Evolutionary conservation across 2,329 filamentous ascomycete genomes (phyloP).

Genomic region (Scorias spongiosa): DNA sequence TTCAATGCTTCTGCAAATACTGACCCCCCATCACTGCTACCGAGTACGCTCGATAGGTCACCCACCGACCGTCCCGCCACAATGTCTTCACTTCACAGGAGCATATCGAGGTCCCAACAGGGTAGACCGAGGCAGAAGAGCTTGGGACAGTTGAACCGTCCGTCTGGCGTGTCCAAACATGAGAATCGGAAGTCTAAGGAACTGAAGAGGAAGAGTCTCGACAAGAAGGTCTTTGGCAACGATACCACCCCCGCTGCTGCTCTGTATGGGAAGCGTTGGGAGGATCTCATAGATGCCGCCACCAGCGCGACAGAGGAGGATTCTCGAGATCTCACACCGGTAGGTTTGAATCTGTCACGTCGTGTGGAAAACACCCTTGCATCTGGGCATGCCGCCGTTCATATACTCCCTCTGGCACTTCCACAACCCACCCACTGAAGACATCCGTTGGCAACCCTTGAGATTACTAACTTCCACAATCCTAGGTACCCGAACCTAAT

Average conservation of each 20-base stretch:
- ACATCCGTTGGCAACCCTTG: not conserved
- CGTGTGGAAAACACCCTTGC: not conserved
- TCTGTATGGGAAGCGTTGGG: slow-evolving; percentile 76
- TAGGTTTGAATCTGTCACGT: slow-evolving; percentile 34
- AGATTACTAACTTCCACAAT: not conserved
- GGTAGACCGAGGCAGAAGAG: slow-evolving; percentile 72
- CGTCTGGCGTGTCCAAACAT: slow-evolving; percentile 47
- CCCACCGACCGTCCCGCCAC: slow-evolving; percentile 80
- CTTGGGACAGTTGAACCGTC: slow-evolving; percentile 58
- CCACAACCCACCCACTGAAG: slow-evolving; percentile 21
- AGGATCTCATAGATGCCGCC: slow-evolving; percentile 87
- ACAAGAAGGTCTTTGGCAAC: slow-evolving; percentile 70
- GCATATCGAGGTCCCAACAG: slow-evolving; percentile 41
- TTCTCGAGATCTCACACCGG: slow-evolving; percentile 71
- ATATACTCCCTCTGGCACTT: slow-evolving; percentile 35
- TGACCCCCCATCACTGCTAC: slow-evolving; percentile 51
- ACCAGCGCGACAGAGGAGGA: slow-evolving; percentile 89
- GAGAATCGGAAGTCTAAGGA: slow-evolving; percentile 68
- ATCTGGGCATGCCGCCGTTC: not conserved
- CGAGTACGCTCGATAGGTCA: slow-evolving; percentile 67
- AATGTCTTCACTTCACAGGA: slow-evolving; percentile 65
- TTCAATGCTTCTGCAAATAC: slow-evolving; percentile 40
- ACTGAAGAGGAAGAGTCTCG: slow-evolving; percentile 56
- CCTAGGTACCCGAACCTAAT: not conserved
- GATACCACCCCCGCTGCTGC: slow-evolving; percentile 63